Conservation (phyloP, 805 yeast genomes). For the Candida rishiriensis region DNA sequence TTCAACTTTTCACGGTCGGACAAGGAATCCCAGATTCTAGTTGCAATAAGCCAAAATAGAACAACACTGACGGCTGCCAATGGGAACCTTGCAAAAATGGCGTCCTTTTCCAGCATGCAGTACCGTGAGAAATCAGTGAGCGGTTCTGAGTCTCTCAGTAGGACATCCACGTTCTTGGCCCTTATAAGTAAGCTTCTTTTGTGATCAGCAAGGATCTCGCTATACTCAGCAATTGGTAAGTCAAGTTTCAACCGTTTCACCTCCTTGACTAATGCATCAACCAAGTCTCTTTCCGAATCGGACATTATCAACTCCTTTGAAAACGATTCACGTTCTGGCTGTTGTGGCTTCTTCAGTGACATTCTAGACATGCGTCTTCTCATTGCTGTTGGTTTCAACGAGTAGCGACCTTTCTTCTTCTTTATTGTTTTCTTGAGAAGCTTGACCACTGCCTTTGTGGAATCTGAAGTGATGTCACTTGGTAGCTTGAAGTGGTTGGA, state of each 20-base stretch:
- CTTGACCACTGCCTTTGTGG: slow-evolving; percentile 16
- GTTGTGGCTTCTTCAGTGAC: not conserved
- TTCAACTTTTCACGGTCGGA: slow-evolving; percentile 13
- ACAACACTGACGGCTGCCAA: slow-evolving; percentile 18
- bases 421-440: slow-evolving; percentile 13
- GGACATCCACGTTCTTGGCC: slow-evolving; percentile 7
- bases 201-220: slow-evolving; percentile 8
- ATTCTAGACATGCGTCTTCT: slow-evolving; percentile 3
- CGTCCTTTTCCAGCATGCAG: slow-evolving; percentile 17
- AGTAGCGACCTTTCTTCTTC: slow-evolving; percentile 2
- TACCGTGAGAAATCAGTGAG: slow-evolving; percentile 27
- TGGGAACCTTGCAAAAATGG: slow-evolving; percentile 15
- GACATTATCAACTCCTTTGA: not conserved
- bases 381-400: not conserved
- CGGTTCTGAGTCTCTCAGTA: slow-evolving; percentile 21
- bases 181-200: slow-evolving; percentile 4
- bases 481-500: slow-evolving; percentile 24
- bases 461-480: slow-evolving; percentile 16
- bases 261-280: slow-evolving; percentile 8
- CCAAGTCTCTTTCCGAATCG: slow-evolving; percentile 4
- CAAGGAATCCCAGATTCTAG: slow-evolving; percentile 19
- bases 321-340: not conserved
- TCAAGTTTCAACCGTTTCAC: slow-evolving; percentile 3
- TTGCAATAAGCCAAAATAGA: slow-evolving; percentile 25
- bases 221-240: slow-evolving; percentile 8